Base-by-base conservation (phyloP, 1,139 yeast species). In the Debaryomyces subglobosus region DNA sequence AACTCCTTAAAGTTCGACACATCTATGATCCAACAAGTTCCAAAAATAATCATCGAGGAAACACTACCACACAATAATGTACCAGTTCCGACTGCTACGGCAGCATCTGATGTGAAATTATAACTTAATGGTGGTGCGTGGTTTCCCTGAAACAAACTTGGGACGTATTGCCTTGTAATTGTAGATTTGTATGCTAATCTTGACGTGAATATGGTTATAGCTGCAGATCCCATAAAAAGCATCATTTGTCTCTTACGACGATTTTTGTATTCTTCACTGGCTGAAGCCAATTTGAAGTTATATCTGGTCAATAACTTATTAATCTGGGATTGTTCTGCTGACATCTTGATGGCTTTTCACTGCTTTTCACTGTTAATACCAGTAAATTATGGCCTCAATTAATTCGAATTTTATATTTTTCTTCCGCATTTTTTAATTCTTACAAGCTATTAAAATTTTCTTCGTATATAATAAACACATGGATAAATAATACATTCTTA, bases 71-170 rank as follows among this genome's bases (percentile, higher is more conserved):
- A 89, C 25, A 91, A 70, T 42, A 88, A 68, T 0, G 96, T 81
- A 0, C 96, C 96, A 36, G 89, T 85, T 0, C 88, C 84, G 4
- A 92, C 91, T 0, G 97, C 98, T 33, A 84, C 84, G 25, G 90
- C 83, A 1, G 97, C 97, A 65, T 92, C 97, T 44, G 83, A 79
- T 51, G 89, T 84, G 64, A 87, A 84, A 44, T 87, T 86, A 63
- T 86, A 88, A 42, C 85, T 78, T 3, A 71, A 58, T 2, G 97
- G 97, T 1, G 96, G 96, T 43, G 83, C 79, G 60, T 91, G 94
- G 67, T 92, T 92, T 12, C 94, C 91, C 59, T 89, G 91, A 65
- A 89, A 92, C 58, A 85, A 75, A 23, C 81, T 79, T 6, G 98
- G 97, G 2, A 85, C 74, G 69, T 85, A 90, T 65, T 86, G 85